Percentiles rank a stretch among this genome's conserved stretches.
These are phyloP conservation scores for Sclerotinia glacialis DNA, from an alignment of 2,329 filamentous ascomycete genomes.

Conservation along the genomic window DNA sequence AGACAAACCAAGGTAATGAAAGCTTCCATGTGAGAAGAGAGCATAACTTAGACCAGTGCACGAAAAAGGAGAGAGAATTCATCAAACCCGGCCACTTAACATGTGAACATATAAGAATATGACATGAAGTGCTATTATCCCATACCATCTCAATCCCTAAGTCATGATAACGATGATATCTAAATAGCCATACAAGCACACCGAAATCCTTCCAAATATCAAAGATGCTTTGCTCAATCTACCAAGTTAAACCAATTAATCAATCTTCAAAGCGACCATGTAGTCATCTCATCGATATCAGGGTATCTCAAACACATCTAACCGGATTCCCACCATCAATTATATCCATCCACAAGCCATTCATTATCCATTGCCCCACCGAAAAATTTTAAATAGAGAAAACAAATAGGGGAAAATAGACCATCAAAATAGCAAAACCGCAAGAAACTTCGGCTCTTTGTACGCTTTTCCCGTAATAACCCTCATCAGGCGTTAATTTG, in stretches of 20 bases:
- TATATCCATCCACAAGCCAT: neutral
- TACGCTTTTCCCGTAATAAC: neutral
- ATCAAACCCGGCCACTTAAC: neutral
- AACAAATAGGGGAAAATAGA: neutral
- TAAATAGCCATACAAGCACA: neutral
- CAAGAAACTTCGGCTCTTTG: neutral
- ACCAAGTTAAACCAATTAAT: neutral
- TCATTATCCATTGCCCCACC: neutral
- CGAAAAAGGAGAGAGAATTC: neutral
- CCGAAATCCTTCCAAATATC: neutral
- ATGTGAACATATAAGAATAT: neutral
- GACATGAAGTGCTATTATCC: neutral
- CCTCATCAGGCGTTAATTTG: neutral
- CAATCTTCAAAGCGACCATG: neutral
- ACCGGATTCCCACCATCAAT: neutral
- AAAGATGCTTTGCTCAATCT: slow-evolving; percentile 1
- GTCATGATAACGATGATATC: neutral
- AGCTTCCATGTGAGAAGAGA: neutral
- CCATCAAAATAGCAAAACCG: neutral
- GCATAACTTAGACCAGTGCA: neutral
- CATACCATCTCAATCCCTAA: neutral
- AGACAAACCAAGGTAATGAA: neutral
- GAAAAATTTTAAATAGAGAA: neutral
- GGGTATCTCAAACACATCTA: slow-evolving; percentile 8
- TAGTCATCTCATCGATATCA: slow-evolving; percentile 11